Evolutionary conservation across 345 rosid species (phyloP).

Genomic region (Fremontodendron californicum): DNA sequence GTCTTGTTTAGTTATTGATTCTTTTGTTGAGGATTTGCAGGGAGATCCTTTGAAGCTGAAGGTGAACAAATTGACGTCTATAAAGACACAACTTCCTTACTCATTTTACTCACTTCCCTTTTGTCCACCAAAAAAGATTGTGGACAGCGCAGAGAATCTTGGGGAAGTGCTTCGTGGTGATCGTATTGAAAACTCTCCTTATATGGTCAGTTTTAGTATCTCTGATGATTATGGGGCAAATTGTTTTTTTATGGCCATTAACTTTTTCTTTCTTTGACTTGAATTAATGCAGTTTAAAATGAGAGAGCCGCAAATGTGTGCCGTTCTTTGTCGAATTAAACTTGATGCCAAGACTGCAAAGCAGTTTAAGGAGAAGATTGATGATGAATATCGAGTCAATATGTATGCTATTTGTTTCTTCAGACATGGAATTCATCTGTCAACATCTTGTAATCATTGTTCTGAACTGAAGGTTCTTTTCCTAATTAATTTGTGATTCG

Average conservation of each 20-base stretch:
- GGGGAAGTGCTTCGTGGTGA: constrained; percentile 98
- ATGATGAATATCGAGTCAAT: constrained; percentile 74
- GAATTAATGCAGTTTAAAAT: constrained; percentile 66
- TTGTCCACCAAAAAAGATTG: constrained; percentile 60
- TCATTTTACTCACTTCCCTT: constrained; percentile 74
- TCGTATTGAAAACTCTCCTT: constrained; percentile 88
- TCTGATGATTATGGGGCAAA: background rate
- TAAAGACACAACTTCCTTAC: constrained; percentile 93
- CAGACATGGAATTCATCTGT: background rate
- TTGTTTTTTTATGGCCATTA: constrained; percentile 10
- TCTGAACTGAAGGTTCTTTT: background rate
- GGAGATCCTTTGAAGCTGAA: constrained; percentile 74
- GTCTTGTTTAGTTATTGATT: background rate
- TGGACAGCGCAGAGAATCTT: constrained; percentile 93
- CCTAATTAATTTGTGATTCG: background rate
- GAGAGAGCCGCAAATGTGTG: constrained; percentile 86
- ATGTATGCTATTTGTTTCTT: background rate
- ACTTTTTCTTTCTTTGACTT: constrained; percentile 6
- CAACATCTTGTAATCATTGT: background rate
- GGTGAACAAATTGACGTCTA: constrained; percentile 89
- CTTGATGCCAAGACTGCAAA: constrained; percentile 64
- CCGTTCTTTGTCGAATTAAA: constrained; percentile 42
- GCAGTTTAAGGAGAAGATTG: constrained; percentile 81
- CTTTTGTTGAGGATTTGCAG: constrained; percentile 29
- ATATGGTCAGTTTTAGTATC: constrained; percentile 45